Conservation (phyloP, 192 early-diverging fungal genomes). For the Mortierella hygrophila region DNA sequence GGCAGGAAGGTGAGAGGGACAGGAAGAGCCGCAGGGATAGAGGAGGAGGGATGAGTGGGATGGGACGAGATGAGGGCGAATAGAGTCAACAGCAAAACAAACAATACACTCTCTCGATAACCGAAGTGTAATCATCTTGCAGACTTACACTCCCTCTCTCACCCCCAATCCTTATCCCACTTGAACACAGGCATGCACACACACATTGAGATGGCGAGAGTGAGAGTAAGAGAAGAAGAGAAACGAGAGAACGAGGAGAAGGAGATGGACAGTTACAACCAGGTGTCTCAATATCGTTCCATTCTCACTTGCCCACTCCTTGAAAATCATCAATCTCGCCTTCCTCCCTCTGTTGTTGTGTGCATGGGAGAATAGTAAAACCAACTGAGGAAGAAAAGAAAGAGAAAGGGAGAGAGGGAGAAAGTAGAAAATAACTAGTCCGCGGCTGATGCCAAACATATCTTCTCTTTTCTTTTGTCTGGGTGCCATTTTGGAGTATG, state of each 20-base stretch:
- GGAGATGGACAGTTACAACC: not conserved
- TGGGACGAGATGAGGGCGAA: not conserved
- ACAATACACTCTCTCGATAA: not conserved
- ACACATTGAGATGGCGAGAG: no score
- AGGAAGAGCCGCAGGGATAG: not conserved
- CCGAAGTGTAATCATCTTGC: not conserved
- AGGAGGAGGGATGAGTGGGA: not conserved
- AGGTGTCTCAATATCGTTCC: not conserved
- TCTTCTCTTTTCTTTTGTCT: not conserved
- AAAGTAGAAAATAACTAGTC: not conserved
- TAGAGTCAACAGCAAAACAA: not conserved
- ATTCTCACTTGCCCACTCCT: not conserved
- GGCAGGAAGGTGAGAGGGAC: not conserved
- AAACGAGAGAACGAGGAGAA: no score
- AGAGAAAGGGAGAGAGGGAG: not conserved
- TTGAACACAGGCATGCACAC: not conserved
- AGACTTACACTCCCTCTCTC: not conserved
- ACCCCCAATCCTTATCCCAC: not conserved
- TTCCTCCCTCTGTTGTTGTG: not conserved
- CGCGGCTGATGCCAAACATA: not conserved
- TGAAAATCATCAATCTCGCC: not conserved
- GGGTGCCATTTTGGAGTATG: not conserved
- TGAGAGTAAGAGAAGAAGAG: no score
- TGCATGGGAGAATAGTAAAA: slow-evolving; percentile 3
- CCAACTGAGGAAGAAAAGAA: not conserved